Evolutionary conservation across 1,284 basidiomycete genomes (phyloP).

Genomic region (Sphagnurus paluster): DNA sequence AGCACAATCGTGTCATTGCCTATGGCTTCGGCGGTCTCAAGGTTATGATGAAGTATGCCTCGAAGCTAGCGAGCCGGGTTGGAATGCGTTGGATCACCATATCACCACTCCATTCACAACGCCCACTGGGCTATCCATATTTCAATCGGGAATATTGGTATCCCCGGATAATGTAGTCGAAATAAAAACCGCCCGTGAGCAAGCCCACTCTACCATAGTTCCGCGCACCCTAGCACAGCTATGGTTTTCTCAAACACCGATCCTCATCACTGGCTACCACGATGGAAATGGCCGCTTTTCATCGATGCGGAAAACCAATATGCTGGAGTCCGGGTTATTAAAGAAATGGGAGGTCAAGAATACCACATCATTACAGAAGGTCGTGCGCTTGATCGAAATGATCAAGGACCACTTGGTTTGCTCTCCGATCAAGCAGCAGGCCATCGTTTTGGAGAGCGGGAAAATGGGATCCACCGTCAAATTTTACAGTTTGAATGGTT

Average conservation of each 20-base stretch:
- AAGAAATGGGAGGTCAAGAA: slow-evolving; percentile 16
- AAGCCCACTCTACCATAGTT: background rate
- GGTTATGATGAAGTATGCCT: slow-evolving; percentile 19
- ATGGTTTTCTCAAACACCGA: slow-evolving; percentile 22
- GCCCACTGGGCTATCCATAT: slow-evolving; percentile 12
- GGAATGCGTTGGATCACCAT: background rate
- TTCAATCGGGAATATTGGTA: slow-evolving; percentile 9
- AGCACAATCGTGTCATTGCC: slow-evolving; percentile 19
- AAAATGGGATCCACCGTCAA: background rate
- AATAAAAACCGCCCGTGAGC: slow-evolving; percentile 18
- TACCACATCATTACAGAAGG: slow-evolving; percentile 13
- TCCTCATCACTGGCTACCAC: slow-evolving; percentile 19
- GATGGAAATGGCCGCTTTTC: slow-evolving; percentile 18
- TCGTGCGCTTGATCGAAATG: slow-evolving; percentile 17
- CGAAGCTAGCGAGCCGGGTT: slow-evolving; percentile 14
- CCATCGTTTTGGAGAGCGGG: slow-evolving; percentile 10
- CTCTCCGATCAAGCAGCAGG: slow-evolving; percentile 16
- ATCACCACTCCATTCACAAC: slow-evolving; percentile 1
- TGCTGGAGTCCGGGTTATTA: slow-evolving; percentile 10
- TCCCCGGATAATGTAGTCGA: slow-evolving; percentile 17
- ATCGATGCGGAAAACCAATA: slow-evolving; percentile 9
- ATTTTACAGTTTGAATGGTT: slow-evolving; percentile 15
- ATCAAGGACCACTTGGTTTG: slow-evolving; percentile 14
- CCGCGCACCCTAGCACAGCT: slow-evolving; percentile 17
- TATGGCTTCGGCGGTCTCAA: slow-evolving; percentile 19